Base-by-base conservation (phyloP, 2,329 filamentous ascomycete species). In the Fusarium sterilihyphosum region DNA sequence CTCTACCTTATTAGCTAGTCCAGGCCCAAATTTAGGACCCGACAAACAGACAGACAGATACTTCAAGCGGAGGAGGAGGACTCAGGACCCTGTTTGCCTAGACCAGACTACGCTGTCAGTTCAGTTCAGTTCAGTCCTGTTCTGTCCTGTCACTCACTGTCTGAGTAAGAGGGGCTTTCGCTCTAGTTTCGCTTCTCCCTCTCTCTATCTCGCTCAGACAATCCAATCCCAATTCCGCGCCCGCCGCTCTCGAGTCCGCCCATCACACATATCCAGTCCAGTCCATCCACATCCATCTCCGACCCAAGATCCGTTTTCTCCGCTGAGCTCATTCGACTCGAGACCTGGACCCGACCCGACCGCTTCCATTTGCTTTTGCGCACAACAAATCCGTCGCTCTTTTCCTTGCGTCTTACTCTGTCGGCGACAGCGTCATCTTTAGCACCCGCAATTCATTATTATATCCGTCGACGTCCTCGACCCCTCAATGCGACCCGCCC, bases 401-500 rank as follows among this genome's bases (percentile, higher is more conserved):
- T 71, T 71, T 68, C 47, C 37, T 43, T 18, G n/a, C 31, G 13
- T 40, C 54, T 67, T 37, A 68, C 67, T 29, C 41, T 56, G 37
- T 40, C 38, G 49, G 65, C 63, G 40, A 61, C 65, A 50, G 58
- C 47, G 47, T 72, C 67, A 35, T 63, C 71, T 46, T 57, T 12
- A 52, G 59, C 35, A 46, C 52, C 61, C 64, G 41, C 38, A 37
- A 46, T 62, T 40, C 53, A 29, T 60, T 47, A 43, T 60, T 52
- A 40, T 33, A 31, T 41, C 54, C 40, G 46, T 53, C 47, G 29
- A 52, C 44, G 26, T 35, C 52, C 60, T 70, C 65, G 63, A 76
- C 75, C 77, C 65, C 75, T 77, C 77, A 73, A 78, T 78, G 77
- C 74, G 75, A 78, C 72, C 68, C 67, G 72, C 75, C 66, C 54